Conservation (phyloP, 73 alveolate genomes). For the Effrenium voratum region DNA sequence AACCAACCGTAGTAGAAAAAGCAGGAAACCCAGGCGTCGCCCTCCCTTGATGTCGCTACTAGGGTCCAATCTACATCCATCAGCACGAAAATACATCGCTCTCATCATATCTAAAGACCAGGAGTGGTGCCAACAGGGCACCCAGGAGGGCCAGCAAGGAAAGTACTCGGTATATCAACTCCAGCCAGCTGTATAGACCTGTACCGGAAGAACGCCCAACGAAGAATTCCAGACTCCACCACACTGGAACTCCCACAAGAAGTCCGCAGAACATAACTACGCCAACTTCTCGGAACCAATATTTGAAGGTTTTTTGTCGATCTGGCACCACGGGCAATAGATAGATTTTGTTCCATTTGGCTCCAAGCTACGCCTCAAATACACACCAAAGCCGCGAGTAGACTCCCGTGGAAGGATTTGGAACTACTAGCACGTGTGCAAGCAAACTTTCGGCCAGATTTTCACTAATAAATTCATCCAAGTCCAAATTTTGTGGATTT, state of each 20-base stretch:
- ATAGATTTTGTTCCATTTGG: slow-evolving; percentile 53
- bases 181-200: slow-evolving; percentile 41
- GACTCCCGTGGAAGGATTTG: slow-evolving; percentile 27
- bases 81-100: background rate
- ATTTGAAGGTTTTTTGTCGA: background rate
- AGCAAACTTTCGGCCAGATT: background rate
- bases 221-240: background rate
- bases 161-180: slow-evolving; percentile 12
- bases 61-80: background rate
- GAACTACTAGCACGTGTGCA: slow-evolving; percentile 30
- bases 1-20: slow-evolving; percentile 14
- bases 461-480: slow-evolving; percentile 48
- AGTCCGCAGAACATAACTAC: background rate
- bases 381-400: slow-evolving; percentile 63
- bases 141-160: slow-evolving; percentile 14
- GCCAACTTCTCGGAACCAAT: slow-evolving; percentile 47
- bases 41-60: no score
- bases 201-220: background rate
- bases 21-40: background rate
- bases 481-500: slow-evolving; percentile 35
- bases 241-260: background rate
- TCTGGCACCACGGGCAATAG: slow-evolving; percentile 32
- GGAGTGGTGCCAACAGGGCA: slow-evolving; percentile 20
- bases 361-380: slow-evolving; percentile 36
- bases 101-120: slow-evolving; percentile 29